Evolutionary conservation across 805 yeast genomes (phyloP), one percentile per base, ranked within the genome.

Genomic region (Grigorovia yakushimaensis): DNA sequence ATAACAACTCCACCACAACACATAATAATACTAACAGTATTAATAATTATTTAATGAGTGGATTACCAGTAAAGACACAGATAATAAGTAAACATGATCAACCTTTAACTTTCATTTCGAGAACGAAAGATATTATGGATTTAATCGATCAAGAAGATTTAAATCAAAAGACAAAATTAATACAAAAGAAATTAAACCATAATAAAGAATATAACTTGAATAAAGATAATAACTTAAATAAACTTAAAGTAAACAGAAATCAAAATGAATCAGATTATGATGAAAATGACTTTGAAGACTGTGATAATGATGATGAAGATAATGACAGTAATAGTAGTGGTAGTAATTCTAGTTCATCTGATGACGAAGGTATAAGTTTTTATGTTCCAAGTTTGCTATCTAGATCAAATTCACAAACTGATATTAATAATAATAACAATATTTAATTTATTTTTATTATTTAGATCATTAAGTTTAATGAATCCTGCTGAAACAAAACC

Each of bases 311-410:
- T 11, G 55, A 52, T 1, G 60, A 53, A 41, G 60, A 54, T 23
- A 65, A 62, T 18, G 66, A 64, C 13, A 61, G 59, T 38, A 69
- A 65, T 10, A 61, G 59, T 41, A 66, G 33, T 10, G 33, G 33
- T 27, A 7, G 5, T 63, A 17, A 60, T 59, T 24, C 62, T 64
- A 27, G 62, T 64, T 3, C 63, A 61, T 20, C 61, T 23, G 68
- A 65, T 48, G 69, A 68, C 42, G 65, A 56, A 42, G 64, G 63
- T 5, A 55, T 69, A 37, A 68, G 66, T 49, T 66, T 70, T 51
- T 69, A 67, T 48, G 72, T 62, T 5, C 65, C 67, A 5, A 61
- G 60, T 43, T 51, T 54, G 47, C 45, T 63, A 37, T 61, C 65
- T 2, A 49, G 65, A 33, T 54, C 65, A 11, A 58, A 56, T 11